These are phyloP conservation scores for Amanita pallidorosea DNA, from an alignment of 768 basidiomycete species.

Conservation along the genomic window DNA sequence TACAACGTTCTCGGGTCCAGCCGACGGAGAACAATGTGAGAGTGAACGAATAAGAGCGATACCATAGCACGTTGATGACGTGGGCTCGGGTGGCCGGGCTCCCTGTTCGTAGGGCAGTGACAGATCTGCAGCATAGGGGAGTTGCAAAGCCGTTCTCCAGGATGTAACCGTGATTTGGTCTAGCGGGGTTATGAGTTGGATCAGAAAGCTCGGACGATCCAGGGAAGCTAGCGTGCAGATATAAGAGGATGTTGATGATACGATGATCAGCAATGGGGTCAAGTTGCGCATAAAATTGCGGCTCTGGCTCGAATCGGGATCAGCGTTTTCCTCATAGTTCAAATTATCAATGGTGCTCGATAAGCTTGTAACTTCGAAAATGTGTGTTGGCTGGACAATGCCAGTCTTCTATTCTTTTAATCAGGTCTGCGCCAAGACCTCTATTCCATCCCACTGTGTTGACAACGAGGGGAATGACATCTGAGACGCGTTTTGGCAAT, in stretches of 20 bases:
- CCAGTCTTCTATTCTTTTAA: constrained; percentile 57
- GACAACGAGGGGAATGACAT: constrained; percentile 72
- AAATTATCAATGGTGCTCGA: constrained; percentile 15
- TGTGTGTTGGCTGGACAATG: constrained; percentile 46
- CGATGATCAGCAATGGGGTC: constrained; percentile 46
- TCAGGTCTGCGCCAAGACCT: constrained; percentile 81
- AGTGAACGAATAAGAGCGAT: constrained; percentile 61
- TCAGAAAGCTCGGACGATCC: constrained; percentile 1
- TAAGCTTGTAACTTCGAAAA: constrained; percentile 38
- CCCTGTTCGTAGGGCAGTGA: constrained; percentile 53
- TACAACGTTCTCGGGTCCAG: background rate
- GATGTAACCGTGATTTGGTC: constrained; percentile 24
- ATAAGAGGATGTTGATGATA: constrained; percentile 59
- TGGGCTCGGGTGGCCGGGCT: constrained; percentile 41
- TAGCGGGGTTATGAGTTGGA: constrained; percentile 9
- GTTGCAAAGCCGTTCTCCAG: constrained; percentile 55
- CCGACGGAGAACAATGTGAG: constrained; percentile 3
- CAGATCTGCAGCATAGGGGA: constrained; percentile 50
- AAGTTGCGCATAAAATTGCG: background rate
- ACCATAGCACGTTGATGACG: constrained; percentile 56
- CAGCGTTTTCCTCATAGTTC: background rate
- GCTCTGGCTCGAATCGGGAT: background rate
- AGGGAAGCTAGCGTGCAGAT: constrained; percentile 51
- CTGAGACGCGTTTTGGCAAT: constrained; percentile 27
- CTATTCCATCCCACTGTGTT: constrained; percentile 98